These are phyloP conservation scores for Aspergillus sojae DNA, from an alignment of 2,329 filamentous ascomycete genomes.

Conservation along the genomic window DNA sequence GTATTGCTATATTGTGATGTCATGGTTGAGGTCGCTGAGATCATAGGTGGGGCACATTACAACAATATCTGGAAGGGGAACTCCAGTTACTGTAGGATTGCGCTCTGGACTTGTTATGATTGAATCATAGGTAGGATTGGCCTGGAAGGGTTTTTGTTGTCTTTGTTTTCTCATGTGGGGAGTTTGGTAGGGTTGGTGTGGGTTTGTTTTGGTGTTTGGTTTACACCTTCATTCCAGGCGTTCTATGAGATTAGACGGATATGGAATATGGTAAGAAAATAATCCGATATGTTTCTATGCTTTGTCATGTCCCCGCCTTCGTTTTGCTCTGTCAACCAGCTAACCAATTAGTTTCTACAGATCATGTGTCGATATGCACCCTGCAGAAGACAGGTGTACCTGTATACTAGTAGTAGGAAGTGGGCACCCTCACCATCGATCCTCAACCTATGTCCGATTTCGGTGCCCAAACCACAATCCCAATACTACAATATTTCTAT, in stretches of 20 bases:
- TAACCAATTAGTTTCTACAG: neutral
- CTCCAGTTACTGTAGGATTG: neutral
- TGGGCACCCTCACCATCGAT: neutral
- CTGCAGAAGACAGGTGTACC: neutral
- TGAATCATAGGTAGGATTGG: neutral
- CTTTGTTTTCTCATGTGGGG: neutral
- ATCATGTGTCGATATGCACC: neutral
- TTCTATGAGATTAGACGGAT: neutral
- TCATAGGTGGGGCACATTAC: constrained; percentile 20
- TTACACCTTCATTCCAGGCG: neutral
- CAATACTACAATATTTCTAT: neutral
- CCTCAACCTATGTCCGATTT: neutral
- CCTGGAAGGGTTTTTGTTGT: neutral
- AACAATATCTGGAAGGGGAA: constrained; percentile 3
- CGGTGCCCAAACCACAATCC: neutral
- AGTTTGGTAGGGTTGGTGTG: neutral
- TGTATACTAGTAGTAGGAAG: neutral
- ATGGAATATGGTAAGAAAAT: neutral
- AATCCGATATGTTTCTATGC: neutral
- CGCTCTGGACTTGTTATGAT: neutral
- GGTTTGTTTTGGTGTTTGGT: neutral
- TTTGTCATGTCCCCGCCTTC: neutral
- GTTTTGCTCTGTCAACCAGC: neutral
- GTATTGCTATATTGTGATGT: constrained; percentile 12
- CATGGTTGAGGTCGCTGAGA: constrained; percentile 20